Evolutionary conservation across 1,139 yeast species (phyloP), one percentile per base, ranked within the genome.

Genomic region (Suhomyces coccinellae): DNA sequence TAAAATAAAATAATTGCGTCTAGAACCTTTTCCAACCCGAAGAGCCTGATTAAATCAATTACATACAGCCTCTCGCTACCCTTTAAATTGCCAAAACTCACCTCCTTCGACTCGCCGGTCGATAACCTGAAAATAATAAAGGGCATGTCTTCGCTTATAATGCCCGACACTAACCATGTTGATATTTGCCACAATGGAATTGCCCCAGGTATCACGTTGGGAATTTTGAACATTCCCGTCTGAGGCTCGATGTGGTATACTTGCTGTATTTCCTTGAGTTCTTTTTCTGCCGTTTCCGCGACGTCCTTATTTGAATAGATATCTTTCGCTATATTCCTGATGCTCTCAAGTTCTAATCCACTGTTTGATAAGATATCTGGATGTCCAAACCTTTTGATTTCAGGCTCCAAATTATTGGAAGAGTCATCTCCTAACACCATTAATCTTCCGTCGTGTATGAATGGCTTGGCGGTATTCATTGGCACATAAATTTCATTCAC

Each of bases 161-260:
- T 44, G 1, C 56, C 59, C 8, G 50, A 42, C 31, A 60, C 62
- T 40, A 67, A 51, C 61, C 47, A 41, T 12, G 64, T 63, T 14
- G 61, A 47, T 15, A 80, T 54, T 52, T 80, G 83, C 61, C 65
- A 54, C 32, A 80, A 45, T 0, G 87, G 83, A 14, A 74, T 58
- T 1, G 78, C 50, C 0, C 85, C 85, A 0, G 85, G 84, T 1
- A 76, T 57, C 2, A 79, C 75, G 17, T 56, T 54, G 0, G 84
- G 84, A 3, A 78, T 40, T 30, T 41, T 36, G 28, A 32, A 35
- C 47, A 47, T 6, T 11, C 27, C 22, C 28, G 22, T 2, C 50
- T 33, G 38, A 13, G 41, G 31, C 16, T 44, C 36, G 35, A 67
- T 51, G 1, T 61, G 62, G 11, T 52, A 42, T 9, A 41, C 36